Base-by-base conservation (phyloP, 2,329 filamentous ascomycete genomes). In the Madurella mycetomatis region DNA sequence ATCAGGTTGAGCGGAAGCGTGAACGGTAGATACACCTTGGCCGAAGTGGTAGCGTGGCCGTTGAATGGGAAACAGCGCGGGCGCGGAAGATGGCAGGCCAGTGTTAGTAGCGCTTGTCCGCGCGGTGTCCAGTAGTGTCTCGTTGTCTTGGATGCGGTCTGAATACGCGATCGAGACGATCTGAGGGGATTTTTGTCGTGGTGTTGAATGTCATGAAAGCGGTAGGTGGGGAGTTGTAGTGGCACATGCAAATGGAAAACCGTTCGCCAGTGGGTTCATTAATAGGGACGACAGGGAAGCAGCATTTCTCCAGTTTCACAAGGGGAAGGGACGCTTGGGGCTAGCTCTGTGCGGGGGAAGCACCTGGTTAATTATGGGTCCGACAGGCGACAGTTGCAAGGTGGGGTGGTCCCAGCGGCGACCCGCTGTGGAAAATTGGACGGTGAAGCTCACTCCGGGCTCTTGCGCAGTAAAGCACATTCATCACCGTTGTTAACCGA, bases 321-420 rank as follows among this genome's bases (percentile, higher is more conserved):
- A 45, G 41, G 41, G 42, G 11, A 11, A 9, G 12, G 42, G 18
- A 39, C 25, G 37, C 39, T 42, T 41, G 45, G 51, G 41, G 51
- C 44, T 53, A 48, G 51, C 51, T 30, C 47, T 47, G 45, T 53
- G 51, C 51, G 51, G 51, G 51, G 51, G 39, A 34, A 31, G 32
- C 47, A 19, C 16, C 13, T 13, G 46, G 16, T 15, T 18, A 19
- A 42, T 19, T 48, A 37, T 48, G 32, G 46, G 46, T 34, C 43
- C 13, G 34, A 2, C 34, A 15, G 34, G 34, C 34, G 34, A 37
- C 34, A 37, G 34, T 4, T 15, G 25, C 25, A 25, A 25, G 25
- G 25, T 25, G 25, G 25, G 25, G 25, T 25, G 25, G 25, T 37
- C 34, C 9, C 34, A 11, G 13, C 34, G 34, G 9, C 13, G 34